These are phyloP conservation scores for Paecilomyces sp. DNA, from an alignment of 2,329 filamentous ascomycete species.

Conservation along the genomic window DNA sequence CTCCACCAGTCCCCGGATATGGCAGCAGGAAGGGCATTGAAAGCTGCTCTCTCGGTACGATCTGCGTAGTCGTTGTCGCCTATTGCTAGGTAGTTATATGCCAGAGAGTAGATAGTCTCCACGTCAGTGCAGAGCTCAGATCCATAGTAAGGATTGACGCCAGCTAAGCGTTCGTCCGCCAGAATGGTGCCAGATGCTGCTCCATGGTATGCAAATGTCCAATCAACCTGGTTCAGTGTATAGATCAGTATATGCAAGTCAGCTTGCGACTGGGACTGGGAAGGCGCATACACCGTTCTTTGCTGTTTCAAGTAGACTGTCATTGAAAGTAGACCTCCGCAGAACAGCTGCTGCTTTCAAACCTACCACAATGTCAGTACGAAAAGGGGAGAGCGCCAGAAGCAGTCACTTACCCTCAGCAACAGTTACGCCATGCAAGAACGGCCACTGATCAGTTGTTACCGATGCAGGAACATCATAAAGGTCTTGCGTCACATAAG, in stretches of 20 bases:
- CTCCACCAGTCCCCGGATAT: slow-evolving; percentile 49
- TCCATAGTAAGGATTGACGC: slow-evolving; percentile 36
- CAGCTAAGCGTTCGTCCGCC: slow-evolving; percentile 43
- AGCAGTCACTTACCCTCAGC: slow-evolving; percentile 22
- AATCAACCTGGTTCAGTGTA: slow-evolving; percentile 23
- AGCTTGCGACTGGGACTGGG: neutral
- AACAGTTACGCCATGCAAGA: slow-evolving; percentile 42
- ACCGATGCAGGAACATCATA: slow-evolving; percentile 25
- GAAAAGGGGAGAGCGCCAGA: too few relatives aligned
- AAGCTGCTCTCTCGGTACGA: slow-evolving; percentile 45
- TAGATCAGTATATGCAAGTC: neutral
- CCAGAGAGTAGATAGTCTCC: slow-evolving; percentile 46
- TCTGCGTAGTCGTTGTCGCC: slow-evolving; percentile 45
- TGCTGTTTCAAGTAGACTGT: slow-evolving; percentile 33
- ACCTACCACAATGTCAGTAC: slow-evolving; percentile 16
- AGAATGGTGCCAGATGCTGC: slow-evolving; percentile 43
- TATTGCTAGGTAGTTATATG: slow-evolving; percentile 44
- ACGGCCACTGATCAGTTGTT: slow-evolving; percentile 27
- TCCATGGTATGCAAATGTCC: slow-evolving; percentile 43
- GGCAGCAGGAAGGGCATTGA: slow-evolving; percentile 49
- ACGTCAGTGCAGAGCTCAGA: slow-evolving; percentile 47
- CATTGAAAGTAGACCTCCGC: slow-evolving; percentile 39
- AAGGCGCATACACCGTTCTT: slow-evolving; percentile 23
- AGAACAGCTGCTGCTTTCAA: slow-evolving; percentile 42
- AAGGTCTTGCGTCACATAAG: slow-evolving; percentile 30